Evolutionary conservation across 106 monocot species (phyloP).

Genomic region (Dioscorea alata): DNA sequence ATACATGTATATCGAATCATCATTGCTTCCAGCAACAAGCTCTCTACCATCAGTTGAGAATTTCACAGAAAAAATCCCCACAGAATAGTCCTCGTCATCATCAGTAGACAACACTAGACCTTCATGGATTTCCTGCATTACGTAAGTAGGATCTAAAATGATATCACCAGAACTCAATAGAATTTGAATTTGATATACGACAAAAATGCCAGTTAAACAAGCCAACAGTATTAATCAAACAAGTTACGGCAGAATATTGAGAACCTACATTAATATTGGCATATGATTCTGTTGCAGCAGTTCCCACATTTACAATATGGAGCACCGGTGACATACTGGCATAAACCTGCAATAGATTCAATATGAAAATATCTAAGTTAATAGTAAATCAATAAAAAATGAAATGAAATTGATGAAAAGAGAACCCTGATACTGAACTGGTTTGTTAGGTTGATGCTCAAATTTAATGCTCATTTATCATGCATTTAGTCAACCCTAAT

Average conservation of each 20-base stretch:
- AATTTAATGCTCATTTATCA: no score
- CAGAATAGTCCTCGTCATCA: constrained; percentile 31
- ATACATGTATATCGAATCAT: constrained; percentile 77
- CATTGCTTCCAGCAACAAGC: constrained; percentile 78
- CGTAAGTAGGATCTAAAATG: not conserved
- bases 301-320: constrained; percentile 75
- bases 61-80: constrained; percentile 89
- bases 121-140: constrained; percentile 81
- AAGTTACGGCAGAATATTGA: not conserved
- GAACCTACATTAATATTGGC: constrained; percentile 77
- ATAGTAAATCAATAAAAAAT: no score
- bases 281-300: constrained; percentile 54
- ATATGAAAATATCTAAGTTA: no score
- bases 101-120: constrained; percentile 62
- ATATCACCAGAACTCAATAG: not conserved
- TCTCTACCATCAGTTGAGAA: constrained; percentile 93
- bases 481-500: no score
- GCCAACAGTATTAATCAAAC: not conserved
- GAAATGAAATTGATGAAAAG: not conserved
- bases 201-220: not conserved
- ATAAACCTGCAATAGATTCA: constrained; percentile 49
- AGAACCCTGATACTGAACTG: not conserved
- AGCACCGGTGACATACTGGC: constrained; percentile 79
- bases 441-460: no score
- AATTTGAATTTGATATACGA: not conserved